Conservation (phyloP, 345 rosid species). For the Mercurialis annua region DNA sequence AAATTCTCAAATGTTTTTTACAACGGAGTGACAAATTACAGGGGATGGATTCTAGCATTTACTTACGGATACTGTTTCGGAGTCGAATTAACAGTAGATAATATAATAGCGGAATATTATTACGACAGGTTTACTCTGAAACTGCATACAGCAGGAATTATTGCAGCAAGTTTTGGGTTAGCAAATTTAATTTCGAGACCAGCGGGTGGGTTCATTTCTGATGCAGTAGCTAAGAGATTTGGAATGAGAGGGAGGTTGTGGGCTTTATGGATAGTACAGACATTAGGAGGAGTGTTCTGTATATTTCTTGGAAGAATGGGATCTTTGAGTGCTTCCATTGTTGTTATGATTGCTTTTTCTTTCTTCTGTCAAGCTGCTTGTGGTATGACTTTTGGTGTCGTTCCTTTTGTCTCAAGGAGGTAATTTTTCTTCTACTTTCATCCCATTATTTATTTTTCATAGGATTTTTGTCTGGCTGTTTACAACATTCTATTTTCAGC, state of each 20-base stretch:
- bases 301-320: conserved; percentile 46
- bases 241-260: conserved; percentile 94
- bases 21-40: conserved; percentile 58
- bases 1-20: conserved; percentile 43
- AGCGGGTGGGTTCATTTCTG: conserved; percentile 70
- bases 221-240: conserved; percentile 48
- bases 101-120: conserved; percentile 80
- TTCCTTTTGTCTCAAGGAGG: conserved; percentile 70
- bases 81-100: conserved; percentile 78
- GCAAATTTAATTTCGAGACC: conserved; percentile 84
- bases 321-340: conserved; percentile 48
- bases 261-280: conserved; percentile 76
- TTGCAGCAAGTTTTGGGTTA: conserved; percentile 81
- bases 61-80: conserved; percentile 95
- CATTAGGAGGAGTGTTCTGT: conserved; percentile 67
- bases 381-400: conserved; percentile 85
- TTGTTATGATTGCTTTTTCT: conserved; percentile 68
- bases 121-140: conserved; percentile 72
- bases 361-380: conserved; percentile 84
- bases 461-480: too few relatives aligned
- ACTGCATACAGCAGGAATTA: conserved; percentile 76
- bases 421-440: background rate
- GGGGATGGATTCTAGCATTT: conserved; percentile 79
- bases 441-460: too few relatives aligned
- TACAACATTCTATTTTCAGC: too few relatives aligned